A percentile compares a stretch with the other conserved stretches of the same genome.
Evolutionary conservation across 2,329 filamentous ascomycete species (phyloP).

Genomic region (Aspergillus melleus): DNA sequence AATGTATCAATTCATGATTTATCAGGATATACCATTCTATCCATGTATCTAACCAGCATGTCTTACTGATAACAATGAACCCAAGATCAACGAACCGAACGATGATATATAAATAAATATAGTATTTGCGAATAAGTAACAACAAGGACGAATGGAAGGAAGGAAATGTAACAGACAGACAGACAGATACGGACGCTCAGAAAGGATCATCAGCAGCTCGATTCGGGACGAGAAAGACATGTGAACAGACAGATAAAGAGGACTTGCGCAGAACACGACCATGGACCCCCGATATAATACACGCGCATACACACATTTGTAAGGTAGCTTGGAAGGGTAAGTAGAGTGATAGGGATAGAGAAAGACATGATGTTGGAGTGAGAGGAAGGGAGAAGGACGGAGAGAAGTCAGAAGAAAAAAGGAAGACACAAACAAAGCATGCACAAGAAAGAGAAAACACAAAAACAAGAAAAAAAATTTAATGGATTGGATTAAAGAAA

Average conservation of each 20-base stretch:
- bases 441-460: slow-evolving; percentile 6
- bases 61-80: neutral
- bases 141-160: neutral
- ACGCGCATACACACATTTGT: neutral
- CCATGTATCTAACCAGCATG: too few relatives aligned
- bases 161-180: too few relatives aligned
- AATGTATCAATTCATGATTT: too few relatives aligned
- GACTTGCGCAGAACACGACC: neutral
- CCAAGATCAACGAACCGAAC: neutral
- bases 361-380: neutral
- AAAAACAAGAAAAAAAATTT: slow-evolving; percentile 4
- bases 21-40: too few relatives aligned
- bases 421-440: neutral
- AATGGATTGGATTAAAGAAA: neutral
- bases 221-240: neutral
- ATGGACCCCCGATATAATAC: neutral
- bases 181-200: neutral
- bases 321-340: neutral
- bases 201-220: neutral
- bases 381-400: slow-evolving; percentile 6
- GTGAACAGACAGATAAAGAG: too few relatives aligned
- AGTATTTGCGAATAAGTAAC: neutral
- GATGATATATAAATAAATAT: neutral
- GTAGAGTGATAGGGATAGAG: neutral
- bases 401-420: slow-evolving; percentile 1